Percentiles rank a stretch among this genome's conserved stretches.
These are phyloP conservation scores for Drechslera avenae DNA, from an alignment of 2,329 filamentous ascomycete species.

Conservation along the genomic window DNA sequence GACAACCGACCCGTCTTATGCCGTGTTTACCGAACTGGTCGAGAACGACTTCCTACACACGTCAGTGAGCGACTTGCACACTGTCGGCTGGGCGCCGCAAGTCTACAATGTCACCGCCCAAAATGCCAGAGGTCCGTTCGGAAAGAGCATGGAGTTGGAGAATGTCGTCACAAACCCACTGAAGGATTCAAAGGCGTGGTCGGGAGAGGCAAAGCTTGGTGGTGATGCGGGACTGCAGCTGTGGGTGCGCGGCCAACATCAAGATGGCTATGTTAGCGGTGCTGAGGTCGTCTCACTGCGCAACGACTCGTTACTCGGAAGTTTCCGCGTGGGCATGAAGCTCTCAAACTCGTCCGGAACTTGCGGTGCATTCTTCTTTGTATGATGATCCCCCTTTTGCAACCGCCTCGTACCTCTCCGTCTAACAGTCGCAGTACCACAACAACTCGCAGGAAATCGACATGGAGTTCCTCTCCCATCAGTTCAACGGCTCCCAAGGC, in stretches of 20 bases:
- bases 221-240: conserved; percentile 48
- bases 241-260: conserved; percentile 45
- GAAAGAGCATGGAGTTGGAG: conserved; percentile 63
- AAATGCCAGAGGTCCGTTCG: conserved; percentile 66
- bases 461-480: conserved; percentile 74
- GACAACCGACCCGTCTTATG: conserved; percentile 46
- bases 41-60: conserved; percentile 74
- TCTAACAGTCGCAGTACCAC: conserved; percentile 62
- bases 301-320: conserved; percentile 70
- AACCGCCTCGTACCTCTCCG: not conserved
- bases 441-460: conserved; percentile 83
- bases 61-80: conserved; percentile 53
- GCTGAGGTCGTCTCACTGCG: conserved; percentile 68
- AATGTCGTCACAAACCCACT: conserved; percentile 65
- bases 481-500: conserved; percentile 64
- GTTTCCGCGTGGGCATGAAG: conserved; percentile 71
- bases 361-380: conserved; percentile 81
- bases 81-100: conserved; percentile 67
- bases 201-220: conserved; percentile 53
- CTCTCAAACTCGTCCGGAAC: conserved; percentile 67
- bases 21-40: conserved; percentile 70
- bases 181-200: conserved; percentile 50
- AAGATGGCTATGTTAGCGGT: conserved; percentile 61
- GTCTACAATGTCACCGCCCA: conserved; percentile 67
- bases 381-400: conserved; percentile 48